Evolutionary conservation across 345 rosid genomes (phyloP).

Genomic region (Mangifera indica): DNA sequence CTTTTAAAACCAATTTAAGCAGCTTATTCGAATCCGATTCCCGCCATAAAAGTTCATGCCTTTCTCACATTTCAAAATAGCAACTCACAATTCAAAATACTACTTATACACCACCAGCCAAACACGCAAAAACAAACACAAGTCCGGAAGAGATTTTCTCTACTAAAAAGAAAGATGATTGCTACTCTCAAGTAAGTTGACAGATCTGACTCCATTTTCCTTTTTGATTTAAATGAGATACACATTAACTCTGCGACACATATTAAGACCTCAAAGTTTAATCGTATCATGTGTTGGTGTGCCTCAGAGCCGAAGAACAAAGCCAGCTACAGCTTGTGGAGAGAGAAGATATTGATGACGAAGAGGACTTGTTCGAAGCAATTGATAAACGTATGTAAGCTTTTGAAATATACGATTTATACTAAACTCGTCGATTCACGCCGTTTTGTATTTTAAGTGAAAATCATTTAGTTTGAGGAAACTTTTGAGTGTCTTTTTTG

Average conservation of each 20-base stretch:
- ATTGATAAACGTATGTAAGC: constrained; percentile 69
- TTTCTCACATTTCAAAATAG: not conserved
- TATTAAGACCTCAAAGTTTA: not conserved
- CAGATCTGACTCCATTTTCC: constrained; percentile 1
- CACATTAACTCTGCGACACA: not conserved
- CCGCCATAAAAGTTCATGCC: constrained; percentile 40
- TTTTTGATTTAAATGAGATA: constrained; percentile 11
- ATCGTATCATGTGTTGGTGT: constrained; percentile 10
- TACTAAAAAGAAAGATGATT: constrained; percentile 45
- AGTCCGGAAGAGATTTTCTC: constrained; percentile 9
- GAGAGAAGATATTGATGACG: constrained; percentile 65
- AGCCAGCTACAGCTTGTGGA: constrained; percentile 72
- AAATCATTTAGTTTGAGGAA: not conserved
- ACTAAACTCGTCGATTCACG: not conserved
- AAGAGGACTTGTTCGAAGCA: constrained; percentile 72
- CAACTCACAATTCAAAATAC: constrained; percentile 19
- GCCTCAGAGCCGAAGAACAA: constrained; percentile 60
- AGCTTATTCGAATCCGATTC: constrained; percentile 20
- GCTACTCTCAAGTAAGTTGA: constrained; percentile 67
- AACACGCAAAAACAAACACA: constrained; percentile 1
- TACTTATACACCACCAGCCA: not conserved
- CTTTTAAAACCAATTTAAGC: not conserved
- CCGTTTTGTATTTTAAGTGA: not conserved
- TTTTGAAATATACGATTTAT: not conserved
- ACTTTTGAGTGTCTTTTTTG: too few species aligned